Conservation (phyloP, 2,329 filamentous ascomycete species). For the Colletotrichum brevisporum region DNA sequence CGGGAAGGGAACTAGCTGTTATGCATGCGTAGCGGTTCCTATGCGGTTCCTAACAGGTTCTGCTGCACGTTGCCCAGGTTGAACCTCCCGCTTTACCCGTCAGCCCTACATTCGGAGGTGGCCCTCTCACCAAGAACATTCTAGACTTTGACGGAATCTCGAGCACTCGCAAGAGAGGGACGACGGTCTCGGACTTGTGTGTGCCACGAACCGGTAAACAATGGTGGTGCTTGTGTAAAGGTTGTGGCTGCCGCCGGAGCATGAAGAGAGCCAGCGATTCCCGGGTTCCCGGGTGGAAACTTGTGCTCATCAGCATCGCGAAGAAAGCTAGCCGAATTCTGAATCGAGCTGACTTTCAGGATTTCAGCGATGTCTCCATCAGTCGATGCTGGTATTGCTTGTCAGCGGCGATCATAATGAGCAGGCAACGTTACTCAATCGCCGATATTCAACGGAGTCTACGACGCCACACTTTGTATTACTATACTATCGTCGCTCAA, state of each 20-base stretch:
- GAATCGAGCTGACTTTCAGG: background rate
- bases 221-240: no score
- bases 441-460: background rate
- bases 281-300: no score
- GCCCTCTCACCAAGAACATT: background rate
- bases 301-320: no score
- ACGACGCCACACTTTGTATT: background rate
- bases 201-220: no score
- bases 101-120: background rate
- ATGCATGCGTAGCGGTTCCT: conserved; percentile 21
- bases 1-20: conserved; percentile 4
- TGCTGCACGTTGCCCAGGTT: conserved; percentile 17
- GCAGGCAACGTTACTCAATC: conserved; percentile 24
- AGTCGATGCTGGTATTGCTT: background rate
- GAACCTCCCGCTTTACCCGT: conserved; percentile 21
- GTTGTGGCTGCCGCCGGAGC: no score
- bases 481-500: conserved; percentile 21
- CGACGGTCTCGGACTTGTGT: background rate
- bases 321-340: no score
- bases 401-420: background rate
- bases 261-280: no score
- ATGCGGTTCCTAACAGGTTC: background rate
- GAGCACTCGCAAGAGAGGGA: background rate
- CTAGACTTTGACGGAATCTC: background rate
- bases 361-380: background rate